Evolutionary conservation across 2,329 filamentous ascomycete species (phyloP).

Genomic region (Leptosphaerulina australis): DNA sequence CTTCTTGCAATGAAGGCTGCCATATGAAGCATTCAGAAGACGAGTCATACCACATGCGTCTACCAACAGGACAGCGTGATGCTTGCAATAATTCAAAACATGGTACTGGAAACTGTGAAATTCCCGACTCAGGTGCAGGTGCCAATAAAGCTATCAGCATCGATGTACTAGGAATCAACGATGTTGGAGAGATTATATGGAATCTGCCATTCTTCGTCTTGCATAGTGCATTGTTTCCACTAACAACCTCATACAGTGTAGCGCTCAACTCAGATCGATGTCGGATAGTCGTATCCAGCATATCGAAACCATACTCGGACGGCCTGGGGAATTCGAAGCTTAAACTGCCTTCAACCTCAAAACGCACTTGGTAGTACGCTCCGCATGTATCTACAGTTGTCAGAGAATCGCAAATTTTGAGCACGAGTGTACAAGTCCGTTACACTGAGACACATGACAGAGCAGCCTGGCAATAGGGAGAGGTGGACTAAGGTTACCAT

Average conservation of each 20-base stretch:
- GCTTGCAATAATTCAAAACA: not conserved
- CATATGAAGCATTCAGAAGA: too few relatives aligned
- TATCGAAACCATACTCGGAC: not conserved
- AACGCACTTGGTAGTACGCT: not conserved
- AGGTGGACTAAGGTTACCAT: too few relatives aligned
- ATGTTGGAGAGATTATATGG: not conserved
- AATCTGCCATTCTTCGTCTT: not conserved
- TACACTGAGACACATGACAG: constrained; percentile 3
- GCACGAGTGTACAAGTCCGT: constrained; percentile 4
- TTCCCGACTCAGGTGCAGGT: not conserved
- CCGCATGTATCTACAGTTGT: not conserved
- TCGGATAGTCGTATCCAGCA: not conserved
- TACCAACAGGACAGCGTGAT: not conserved
- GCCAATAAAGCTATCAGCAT: not conserved
- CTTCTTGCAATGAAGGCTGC: too few relatives aligned
- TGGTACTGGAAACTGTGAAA: not conserved
- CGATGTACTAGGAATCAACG: not conserved
- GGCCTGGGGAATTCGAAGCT: constrained; percentile 1
- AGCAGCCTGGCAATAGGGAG: too few relatives aligned
- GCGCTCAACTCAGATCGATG: not conserved
- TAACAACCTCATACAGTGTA: not conserved
- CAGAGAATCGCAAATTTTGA: constrained; percentile 4
- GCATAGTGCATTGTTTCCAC: constrained; percentile 9
- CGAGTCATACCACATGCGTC: not conserved
- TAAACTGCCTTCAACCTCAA: constrained; percentile 3